phyloP scores from a whole-genome alignment of 495 filamentous ascomycete genomes.

The Lophiostoma macrostomum region DNA sequence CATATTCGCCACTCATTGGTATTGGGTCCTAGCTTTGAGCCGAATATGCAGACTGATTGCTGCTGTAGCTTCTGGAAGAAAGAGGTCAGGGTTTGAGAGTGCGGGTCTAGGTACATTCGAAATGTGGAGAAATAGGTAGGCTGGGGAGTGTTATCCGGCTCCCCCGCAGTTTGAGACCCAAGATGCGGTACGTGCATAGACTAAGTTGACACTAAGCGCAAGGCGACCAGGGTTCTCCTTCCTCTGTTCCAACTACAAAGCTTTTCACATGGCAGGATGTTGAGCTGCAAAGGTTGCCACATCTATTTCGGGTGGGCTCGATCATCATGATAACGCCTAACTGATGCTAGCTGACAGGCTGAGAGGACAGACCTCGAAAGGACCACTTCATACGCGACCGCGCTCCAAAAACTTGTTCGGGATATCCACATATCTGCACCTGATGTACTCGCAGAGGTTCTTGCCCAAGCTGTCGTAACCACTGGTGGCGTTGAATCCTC shows the following conservation, averaged over 20 bases:
- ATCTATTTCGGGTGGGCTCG: not conserved
- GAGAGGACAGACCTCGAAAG: too few species aligned
- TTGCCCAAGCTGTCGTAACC: constrained; percentile 17
- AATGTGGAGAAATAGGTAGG: too few species aligned
- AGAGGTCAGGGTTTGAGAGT: too few species aligned
- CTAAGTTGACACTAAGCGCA: too few species aligned
- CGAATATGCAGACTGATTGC: not conserved
- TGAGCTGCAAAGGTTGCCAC: not conserved
- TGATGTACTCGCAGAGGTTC: constrained; percentile 11
- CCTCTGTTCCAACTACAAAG: too few species aligned
- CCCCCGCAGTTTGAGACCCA: too few species aligned
- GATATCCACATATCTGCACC: constrained; percentile 12
- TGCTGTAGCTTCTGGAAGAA: not conserved
- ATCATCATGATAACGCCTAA: constrained; percentile 9
- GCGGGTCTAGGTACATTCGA: too few species aligned
- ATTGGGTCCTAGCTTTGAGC: not conserved
- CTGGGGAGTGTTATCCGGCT: too few species aligned
- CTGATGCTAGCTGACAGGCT: not conserved
- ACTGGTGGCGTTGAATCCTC: constrained; percentile 9
- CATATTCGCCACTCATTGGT: not conserved
- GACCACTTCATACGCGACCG: constrained; percentile 8
- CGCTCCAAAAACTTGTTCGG: constrained; percentile 19
- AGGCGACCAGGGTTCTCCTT: too few species aligned
- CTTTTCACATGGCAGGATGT: not conserved
- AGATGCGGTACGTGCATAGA: too few species aligned